Percentiles rank a stretch among this genome's conserved stretches.
Evolutionary conservation across 495 filamentous ascomycete genomes (phyloP).

Genomic region (Neurospora cerealis): DNA sequence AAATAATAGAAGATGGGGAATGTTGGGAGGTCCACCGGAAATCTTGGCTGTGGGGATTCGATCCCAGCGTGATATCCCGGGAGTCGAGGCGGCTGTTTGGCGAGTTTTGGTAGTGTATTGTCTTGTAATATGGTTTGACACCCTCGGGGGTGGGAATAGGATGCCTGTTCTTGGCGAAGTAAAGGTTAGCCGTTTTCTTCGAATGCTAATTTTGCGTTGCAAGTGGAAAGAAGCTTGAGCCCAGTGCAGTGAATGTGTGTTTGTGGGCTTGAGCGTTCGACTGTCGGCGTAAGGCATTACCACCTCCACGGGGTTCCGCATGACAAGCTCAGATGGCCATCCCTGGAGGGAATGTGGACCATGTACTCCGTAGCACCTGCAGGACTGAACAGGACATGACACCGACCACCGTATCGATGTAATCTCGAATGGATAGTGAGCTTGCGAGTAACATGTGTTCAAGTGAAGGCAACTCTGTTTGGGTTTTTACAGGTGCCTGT

Average conservation of each 20-base stretch:
- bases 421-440: not conserved
- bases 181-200: constrained; percentile 5
- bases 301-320: constrained; percentile 1
- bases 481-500: not conserved
- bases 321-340: constrained; percentile 1
- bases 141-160: not conserved
- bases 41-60: not conserved
- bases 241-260: not conserved
- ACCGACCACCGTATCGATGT: not conserved
- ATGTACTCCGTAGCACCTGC: not conserved
- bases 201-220: not conserved
- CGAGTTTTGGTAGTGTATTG: not conserved
- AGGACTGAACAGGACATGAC: not conserved
- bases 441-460: not conserved
- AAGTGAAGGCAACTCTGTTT: not conserved
- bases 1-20: not conserved
- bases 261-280: not conserved
- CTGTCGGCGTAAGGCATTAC: not conserved
- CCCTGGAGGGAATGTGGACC: not conserved
- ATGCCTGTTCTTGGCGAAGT: constrained; percentile 8
- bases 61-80: not conserved
- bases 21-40: not conserved
- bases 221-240: constrained; percentile 12
- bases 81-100: not conserved
- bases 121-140: not conserved